A percentile compares a stretch with the other conserved stretches of the same genome.
These are phyloP conservation scores for Trichoderma sp. DNA, from an alignment of 2,329 filamentous ascomycete species.

Conservation along the genomic window DNA sequence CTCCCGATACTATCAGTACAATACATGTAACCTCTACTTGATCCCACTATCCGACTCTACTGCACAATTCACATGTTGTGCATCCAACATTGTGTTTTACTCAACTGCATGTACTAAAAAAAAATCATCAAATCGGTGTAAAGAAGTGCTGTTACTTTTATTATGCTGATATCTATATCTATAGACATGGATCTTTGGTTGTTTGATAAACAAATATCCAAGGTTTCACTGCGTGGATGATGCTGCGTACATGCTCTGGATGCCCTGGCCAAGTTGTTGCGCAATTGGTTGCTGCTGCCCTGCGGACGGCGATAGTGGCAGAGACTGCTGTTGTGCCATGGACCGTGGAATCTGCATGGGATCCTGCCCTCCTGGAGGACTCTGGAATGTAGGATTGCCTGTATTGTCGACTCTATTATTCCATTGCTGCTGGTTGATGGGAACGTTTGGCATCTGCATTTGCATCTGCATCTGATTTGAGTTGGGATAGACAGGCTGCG, in stretches of 20 bases:
- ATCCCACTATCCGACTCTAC: too few relatives aligned
- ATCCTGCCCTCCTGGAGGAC: not conserved
- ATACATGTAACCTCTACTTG: too few relatives aligned
- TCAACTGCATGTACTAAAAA: too few relatives aligned
- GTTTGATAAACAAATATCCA: too few relatives aligned
- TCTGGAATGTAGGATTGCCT: not conserved
- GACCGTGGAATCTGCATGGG: not conserved
- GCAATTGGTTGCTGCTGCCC: not conserved
- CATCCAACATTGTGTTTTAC: too few relatives aligned
- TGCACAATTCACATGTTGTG: too few relatives aligned
- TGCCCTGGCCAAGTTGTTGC: not conserved
- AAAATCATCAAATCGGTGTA: too few relatives aligned
- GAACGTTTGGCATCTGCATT: not conserved
- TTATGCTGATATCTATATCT: too few relatives aligned
- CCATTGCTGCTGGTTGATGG: not conserved
- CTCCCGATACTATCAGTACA: too few relatives aligned
- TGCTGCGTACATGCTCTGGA: not conserved
- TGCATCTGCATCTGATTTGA: not conserved
- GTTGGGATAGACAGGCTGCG: not conserved
- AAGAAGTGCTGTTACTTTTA: too few relatives aligned
- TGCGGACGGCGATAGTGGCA: not conserved
- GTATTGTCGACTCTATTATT: not conserved
- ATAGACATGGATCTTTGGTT: too few relatives aligned
- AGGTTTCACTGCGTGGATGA: too few relatives aligned
- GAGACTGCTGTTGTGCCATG: not conserved